Evolutionary conservation across 2,329 filamentous ascomycete species (phyloP).

Genomic region (Fusarium sp.): DNA sequence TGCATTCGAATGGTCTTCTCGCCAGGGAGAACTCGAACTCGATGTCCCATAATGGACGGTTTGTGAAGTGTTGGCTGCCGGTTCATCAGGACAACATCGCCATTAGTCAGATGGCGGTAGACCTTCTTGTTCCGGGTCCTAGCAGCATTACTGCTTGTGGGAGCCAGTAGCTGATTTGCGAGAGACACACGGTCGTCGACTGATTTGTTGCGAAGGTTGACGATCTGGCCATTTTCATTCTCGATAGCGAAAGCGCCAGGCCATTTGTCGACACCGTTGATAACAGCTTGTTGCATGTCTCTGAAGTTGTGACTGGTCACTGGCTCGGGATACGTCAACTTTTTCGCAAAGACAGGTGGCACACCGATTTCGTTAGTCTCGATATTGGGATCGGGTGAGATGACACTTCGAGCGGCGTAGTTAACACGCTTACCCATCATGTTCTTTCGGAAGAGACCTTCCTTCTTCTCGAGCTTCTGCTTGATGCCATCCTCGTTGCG

Average conservation of each 20-base stretch:
- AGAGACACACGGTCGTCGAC: slow-evolving; percentile 87
- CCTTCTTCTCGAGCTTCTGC: slow-evolving; percentile 97
- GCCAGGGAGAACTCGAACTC: slow-evolving; percentile 88
- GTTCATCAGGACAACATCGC: slow-evolving; percentile 98
- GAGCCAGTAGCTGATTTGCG: slow-evolving; percentile 91
- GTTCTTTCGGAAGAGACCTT: slow-evolving; percentile 97
- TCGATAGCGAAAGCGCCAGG: slow-evolving; percentile 94
- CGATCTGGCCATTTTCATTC: slow-evolving; percentile 91
- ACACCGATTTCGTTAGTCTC: slow-evolving; percentile 99
- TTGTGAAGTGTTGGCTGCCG: slow-evolving; percentile 98
- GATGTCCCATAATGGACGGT: slow-evolving; percentile 98
- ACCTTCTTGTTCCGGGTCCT: slow-evolving; percentile 94
- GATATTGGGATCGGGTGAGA: slow-evolving; percentile 97
- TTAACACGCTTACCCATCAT: slow-evolving; percentile 99
- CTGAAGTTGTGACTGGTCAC: slow-evolving; percentile 98
- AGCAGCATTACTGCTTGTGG: slow-evolving; percentile 77
- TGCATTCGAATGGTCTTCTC: slow-evolving; percentile 99
- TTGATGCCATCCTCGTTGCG: slow-evolving; percentile 94
- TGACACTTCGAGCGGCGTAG: slow-evolving; percentile 95
- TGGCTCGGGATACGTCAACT: slow-evolving; percentile 95
- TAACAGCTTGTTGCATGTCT: slow-evolving; percentile 93
- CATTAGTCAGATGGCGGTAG: slow-evolving; percentile 93
- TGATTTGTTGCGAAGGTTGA: slow-evolving; percentile 87
- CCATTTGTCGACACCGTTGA: slow-evolving; percentile 94
- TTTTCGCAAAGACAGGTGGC: slow-evolving; percentile 95